Conservation (phyloP, 164 flowering plant species). For the Tinospora cordifolia region DNA sequence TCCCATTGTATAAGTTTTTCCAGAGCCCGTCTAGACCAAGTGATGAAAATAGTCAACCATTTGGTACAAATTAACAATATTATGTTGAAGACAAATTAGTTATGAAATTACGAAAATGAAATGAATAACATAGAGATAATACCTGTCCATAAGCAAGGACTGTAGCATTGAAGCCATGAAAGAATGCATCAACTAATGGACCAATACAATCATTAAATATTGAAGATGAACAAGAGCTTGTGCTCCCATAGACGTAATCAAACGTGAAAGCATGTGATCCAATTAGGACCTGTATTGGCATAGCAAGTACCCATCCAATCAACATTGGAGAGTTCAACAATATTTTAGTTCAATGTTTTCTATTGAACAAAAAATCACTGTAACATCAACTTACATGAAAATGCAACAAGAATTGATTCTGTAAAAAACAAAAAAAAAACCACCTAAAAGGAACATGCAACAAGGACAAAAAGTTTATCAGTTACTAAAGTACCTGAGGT, state of each 20-base stretch:
- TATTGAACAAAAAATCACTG: neutral
- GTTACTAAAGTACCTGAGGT: constrained; percentile 54
- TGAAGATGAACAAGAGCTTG: constrained; percentile 29
- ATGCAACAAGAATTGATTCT: neutral
- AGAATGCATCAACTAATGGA: constrained; percentile 78
- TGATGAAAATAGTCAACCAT: constrained; percentile 2
- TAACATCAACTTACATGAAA: neutral
- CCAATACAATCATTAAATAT: constrained; percentile 68
- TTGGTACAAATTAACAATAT: neutral
- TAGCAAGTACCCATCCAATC: neutral
- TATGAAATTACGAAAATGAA: neutral
- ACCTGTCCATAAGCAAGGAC: constrained; percentile 99
- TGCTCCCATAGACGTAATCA: constrained; percentile 67
- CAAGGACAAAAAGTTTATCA: neutral
- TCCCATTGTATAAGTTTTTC: constrained; percentile 98
- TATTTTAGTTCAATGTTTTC: neutral
- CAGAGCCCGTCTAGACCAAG: constrained; percentile 79
- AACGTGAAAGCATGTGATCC: constrained; percentile 86
- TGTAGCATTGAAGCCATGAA: constrained; percentile 89
- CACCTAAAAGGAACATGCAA: neutral
- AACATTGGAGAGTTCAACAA: neutral
- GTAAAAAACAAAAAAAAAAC: neutral
- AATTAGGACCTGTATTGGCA: constrained; percentile 64
- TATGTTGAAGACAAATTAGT: neutral
- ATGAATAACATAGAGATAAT: neutral